phyloP scores from a whole-genome alignment of 768 basidiomycete species.

The Mycena pura region DNA sequence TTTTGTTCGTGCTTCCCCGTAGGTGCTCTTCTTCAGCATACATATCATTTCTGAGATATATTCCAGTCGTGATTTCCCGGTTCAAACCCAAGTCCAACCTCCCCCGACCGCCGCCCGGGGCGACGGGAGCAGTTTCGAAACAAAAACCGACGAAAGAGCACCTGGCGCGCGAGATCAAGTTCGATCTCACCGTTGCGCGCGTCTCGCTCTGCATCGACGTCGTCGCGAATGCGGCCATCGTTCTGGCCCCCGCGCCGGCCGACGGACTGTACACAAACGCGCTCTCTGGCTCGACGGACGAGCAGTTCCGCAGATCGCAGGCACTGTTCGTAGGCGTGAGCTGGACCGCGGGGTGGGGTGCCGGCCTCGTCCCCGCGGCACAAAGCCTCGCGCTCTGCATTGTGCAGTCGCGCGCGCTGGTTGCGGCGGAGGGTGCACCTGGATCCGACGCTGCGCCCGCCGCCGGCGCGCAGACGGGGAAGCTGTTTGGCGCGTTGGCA shows the following conservation, averaged over 20 bases:
- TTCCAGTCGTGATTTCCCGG: slow-evolving; percentile 60
- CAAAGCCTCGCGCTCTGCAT: slow-evolving; percentile 79
- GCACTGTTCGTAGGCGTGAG: slow-evolving; percentile 67
- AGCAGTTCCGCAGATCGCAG: slow-evolving; percentile 37
- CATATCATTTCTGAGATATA: not conserved
- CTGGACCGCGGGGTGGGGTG: slow-evolving; percentile 65
- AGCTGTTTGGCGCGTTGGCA: slow-evolving; percentile 75
- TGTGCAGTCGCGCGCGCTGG: slow-evolving; percentile 49
- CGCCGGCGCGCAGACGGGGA: slow-evolving; percentile 49
- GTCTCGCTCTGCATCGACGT: slow-evolving; percentile 72
- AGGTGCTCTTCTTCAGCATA: slow-evolving; percentile 27
- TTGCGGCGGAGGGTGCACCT: slow-evolving; percentile 29
- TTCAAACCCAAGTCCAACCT: slow-evolving; percentile 56
- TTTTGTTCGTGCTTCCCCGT: slow-evolving; percentile 57
- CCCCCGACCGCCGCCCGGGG: not conserved
- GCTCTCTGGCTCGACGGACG: not conserved
- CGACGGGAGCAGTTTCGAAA: slow-evolving; percentile 30
- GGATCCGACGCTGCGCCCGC: slow-evolving; percentile 13
- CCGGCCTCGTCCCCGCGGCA: slow-evolving; percentile 70
- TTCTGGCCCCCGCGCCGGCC: slow-evolving; percentile 56
- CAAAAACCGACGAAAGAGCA: slow-evolving; percentile 56
- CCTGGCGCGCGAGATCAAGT: slow-evolving; percentile 69
- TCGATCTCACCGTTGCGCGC: slow-evolving; percentile 70
- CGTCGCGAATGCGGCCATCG: slow-evolving; percentile 64
- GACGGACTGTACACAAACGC: slow-evolving; percentile 33